Base-by-base conservation (phyloP, 495 filamentous ascomycete species). In the Hyaloscypha hepaticicola region DNA sequence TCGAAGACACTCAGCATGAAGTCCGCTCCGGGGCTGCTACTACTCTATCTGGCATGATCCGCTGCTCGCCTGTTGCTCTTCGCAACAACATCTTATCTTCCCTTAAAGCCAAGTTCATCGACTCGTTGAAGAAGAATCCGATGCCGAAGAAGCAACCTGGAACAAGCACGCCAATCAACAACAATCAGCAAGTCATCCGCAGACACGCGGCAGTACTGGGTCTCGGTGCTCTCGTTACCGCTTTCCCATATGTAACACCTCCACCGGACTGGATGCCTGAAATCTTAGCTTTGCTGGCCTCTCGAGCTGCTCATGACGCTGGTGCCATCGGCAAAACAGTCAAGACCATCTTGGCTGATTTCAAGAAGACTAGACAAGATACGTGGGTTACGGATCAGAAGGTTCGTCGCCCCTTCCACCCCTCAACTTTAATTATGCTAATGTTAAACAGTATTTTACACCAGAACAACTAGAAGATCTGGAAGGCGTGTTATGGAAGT, bases 311-410 rank as follows among this genome's bases (percentile, higher is more conserved):
- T 16, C 90, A 82, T 58, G 95, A 98, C 70, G 89, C 91, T 0
- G 95, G 95, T 0, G 89, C 95, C 65, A 93, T 99, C 58, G 96
- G 96, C 6, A 96, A 96, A 74, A 96, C 95, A 66, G 95, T 96
- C n/a, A 99, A 99, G 83, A 85, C 82, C 22, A 93, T 96, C 12
- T 80, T 99, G 66, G 92, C 92, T 52, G 95, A 99, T 69, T 99
- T 99, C 76, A 99, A 99, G 79, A 99, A 98, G 84, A 98, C 96
- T 56, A 88, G 95, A 75, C 96, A 98, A 77, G 95, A 99, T 82
- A 99, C 94, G 69, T 99, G 95, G 95, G 87, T 90, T 72, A 92
- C 96, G 50, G 95, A 99, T 82, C 88, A 96, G 63, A 98, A 96
- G 90, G 95, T 97, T 72, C 72, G 82, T 67, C 48, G 27, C 19